Evolutionary conservation across 2,329 filamentous ascomycete genomes (phyloP), one percentile per base, ranked within the genome.

Genomic region (Ascochyta koolunga): DNA sequence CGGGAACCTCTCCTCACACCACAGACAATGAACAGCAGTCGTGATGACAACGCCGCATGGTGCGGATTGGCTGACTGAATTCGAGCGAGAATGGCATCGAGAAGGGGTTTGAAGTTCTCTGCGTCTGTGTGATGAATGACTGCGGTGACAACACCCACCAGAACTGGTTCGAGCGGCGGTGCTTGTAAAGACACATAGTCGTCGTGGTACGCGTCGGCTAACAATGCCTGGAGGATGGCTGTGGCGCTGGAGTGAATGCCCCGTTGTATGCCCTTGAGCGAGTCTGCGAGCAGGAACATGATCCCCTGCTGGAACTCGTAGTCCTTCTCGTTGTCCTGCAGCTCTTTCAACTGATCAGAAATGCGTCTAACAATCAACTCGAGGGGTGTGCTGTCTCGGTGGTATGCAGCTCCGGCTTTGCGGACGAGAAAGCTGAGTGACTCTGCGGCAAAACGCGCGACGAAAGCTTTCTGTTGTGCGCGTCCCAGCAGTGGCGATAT

Each of bases 351-450:
- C 67, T 96, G 91, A 10, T 84, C 77, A 43, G 90, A 84, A 1
- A 89, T 86, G 73, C 92, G 88, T 11, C 82, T 78, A 2, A 96
- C 78, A n/a, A 97, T 86, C 11, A 82, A 76, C 11, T 84, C 80
- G 31, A 99, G 79, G 0, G 91, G 86, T 22, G 81, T 84, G 43
- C 77, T 76, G 61, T 93, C 89, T 62, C 91, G 87, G 60, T 90
- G 86, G 50, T 91, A 90, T 2, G 87, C 83, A 15, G 89, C 83
- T 2, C 89, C 93, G 6, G 93, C 89, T 77, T 97, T 98, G 68
- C 91, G 89, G 18, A 99, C 83, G 18, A 99, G 80, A 69, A 98
- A 99, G 62, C 93, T 96, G 78, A 99, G 83, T 2, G 95, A 91
- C 77, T 99, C 95, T 22, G 95, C 95, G 11, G 93, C 90, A 75